phyloP scores from a whole-genome alignment of 257 asterid species.

The Perilla frutescens region DNA sequence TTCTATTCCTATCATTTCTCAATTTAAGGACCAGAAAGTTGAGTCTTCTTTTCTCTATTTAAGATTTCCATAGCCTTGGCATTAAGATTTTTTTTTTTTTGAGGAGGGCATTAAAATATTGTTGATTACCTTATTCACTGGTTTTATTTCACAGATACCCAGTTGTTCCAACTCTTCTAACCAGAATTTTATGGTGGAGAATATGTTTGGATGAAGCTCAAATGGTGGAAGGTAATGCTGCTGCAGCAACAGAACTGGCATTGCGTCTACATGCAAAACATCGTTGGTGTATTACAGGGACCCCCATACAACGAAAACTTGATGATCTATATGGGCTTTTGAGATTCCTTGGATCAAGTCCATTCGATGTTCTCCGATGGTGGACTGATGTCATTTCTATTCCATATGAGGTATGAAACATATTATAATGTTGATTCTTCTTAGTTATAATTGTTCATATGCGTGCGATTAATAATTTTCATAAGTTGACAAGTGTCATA shows the following conservation, averaged over 20 bases:
- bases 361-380: slow-evolving; percentile 85
- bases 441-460: slow-evolving; percentile 9
- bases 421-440: slow-evolving; percentile 27
- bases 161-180: slow-evolving; percentile 88
- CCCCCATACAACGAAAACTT: slow-evolving; percentile 93
- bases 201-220: slow-evolving; percentile 99
- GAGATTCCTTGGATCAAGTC: slow-evolving; percentile 85
- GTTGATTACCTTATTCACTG: slow-evolving; percentile 26
- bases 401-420: slow-evolving; percentile 82
- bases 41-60: slow-evolving; percentile 8
- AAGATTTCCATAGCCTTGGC: slow-evolving; percentile 10
- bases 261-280: slow-evolving; percentile 82
- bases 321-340: slow-evolving; percentile 92
- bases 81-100: not conserved
- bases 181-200: slow-evolving; percentile 99
- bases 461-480: slow-evolving; percentile 18
- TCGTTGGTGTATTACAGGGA: slow-evolving; percentile 99
- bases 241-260: slow-evolving; percentile 92
- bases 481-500: slow-evolving; percentile 10
- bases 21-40: not conserved
- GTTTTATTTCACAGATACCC: slow-evolving; percentile 69
- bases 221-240: slow-evolving; percentile 97
- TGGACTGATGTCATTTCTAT: slow-evolving; percentile 87
- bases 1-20: slow-evolving; percentile 6
- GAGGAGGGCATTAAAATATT: slow-evolving; percentile 4